Evolutionary conservation across 2,329 filamentous ascomycete genomes (phyloP).

Genomic region (Aspergillus sp.): DNA sequence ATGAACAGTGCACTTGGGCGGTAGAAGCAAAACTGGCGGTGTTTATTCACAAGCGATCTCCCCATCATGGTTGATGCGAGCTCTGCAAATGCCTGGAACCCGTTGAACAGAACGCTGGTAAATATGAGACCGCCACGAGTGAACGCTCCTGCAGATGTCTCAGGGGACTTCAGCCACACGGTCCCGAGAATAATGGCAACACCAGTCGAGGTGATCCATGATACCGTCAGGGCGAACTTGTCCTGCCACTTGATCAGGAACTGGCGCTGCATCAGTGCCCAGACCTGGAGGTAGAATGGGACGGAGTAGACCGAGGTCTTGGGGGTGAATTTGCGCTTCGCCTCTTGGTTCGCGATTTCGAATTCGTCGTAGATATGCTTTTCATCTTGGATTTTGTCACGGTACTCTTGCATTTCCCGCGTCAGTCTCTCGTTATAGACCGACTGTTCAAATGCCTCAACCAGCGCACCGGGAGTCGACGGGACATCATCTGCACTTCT

Average conservation of each 20-base stretch:
- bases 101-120: slow-evolving; percentile 76
- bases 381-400: slow-evolving; percentile 60
- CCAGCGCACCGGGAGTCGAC: slow-evolving; percentile 64
- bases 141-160: slow-evolving; percentile 67
- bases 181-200: slow-evolving; percentile 78
- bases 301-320: slow-evolving; percentile 77
- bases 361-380: slow-evolving; percentile 73
- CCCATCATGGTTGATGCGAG: slow-evolving; percentile 72
- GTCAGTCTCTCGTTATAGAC: slow-evolving; percentile 55
- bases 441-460: slow-evolving; percentile 68
- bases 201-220: slow-evolving; percentile 68
- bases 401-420: slow-evolving; percentile 68
- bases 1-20: slow-evolving; percentile 79
- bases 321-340: slow-evolving; percentile 70
- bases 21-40: slow-evolving; percentile 79
- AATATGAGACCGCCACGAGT: slow-evolving; percentile 80
- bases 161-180: slow-evolving; percentile 69
- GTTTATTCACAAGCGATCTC: slow-evolving; percentile 76
- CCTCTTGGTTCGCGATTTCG: slow-evolving; percentile 69
- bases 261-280: slow-evolving; percentile 79
- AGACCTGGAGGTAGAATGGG: slow-evolving; percentile 78
- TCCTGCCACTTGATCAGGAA: slow-evolving; percentile 86
- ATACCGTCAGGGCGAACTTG: slow-evolving; percentile 70
- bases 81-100: slow-evolving; percentile 82
- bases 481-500: slow-evolving; percentile 65